phyloP scores from a whole-genome alignment of 768 basidiomycete genomes.

The Holtermanniella nyarrowii region DNA sequence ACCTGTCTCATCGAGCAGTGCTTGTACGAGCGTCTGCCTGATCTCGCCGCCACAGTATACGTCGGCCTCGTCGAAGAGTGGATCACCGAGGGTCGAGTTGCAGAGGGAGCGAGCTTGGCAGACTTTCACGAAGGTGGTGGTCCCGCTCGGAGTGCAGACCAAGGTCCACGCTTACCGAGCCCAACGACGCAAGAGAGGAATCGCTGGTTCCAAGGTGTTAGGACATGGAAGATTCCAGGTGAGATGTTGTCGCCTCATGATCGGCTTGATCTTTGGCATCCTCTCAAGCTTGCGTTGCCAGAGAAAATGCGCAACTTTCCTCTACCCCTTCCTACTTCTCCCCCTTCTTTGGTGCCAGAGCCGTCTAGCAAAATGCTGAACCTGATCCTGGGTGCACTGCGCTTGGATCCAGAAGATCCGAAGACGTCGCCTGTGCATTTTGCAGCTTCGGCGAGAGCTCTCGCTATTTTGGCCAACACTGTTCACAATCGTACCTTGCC shows the following conservation, averaged over 20 bases:
- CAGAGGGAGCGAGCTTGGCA: constrained; percentile 26
- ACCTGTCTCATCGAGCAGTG: constrained; percentile 15
- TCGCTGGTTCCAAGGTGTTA: constrained; percentile 34
- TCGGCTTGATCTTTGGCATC: constrained; percentile 37
- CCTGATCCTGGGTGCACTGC: constrained; percentile 19
- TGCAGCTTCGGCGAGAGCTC: constrained; percentile 28
- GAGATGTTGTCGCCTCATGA: constrained; percentile 33
- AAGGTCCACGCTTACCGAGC: constrained; percentile 4
- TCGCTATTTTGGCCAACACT: constrained; percentile 37
- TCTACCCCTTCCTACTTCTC: constrained; percentile 30
- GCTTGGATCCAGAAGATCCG: constrained; percentile 11
- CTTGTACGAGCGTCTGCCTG: constrained; percentile 17
- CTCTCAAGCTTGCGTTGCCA: constrained; percentile 23
- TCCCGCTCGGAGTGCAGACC: no score
- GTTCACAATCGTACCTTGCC: constrained; percentile 36
- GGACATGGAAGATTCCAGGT: constrained; percentile 35
- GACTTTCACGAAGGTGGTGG: constrained; percentile 31
- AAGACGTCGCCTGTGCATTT: constrained; percentile 10
- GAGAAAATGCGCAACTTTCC: constrained; percentile 37
- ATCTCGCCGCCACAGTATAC: constrained; percentile 34
- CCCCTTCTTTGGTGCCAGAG: constrained; percentile 29
- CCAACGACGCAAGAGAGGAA: constrained; percentile 5
- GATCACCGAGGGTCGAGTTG: constrained; percentile 38
- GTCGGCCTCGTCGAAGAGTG: constrained; percentile 42
- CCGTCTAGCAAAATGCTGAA: constrained; percentile 18